These are phyloP conservation scores for Neonectria faginata DNA, from an alignment of 2,329 filamentous ascomycete genomes.

Conservation along the genomic window DNA sequence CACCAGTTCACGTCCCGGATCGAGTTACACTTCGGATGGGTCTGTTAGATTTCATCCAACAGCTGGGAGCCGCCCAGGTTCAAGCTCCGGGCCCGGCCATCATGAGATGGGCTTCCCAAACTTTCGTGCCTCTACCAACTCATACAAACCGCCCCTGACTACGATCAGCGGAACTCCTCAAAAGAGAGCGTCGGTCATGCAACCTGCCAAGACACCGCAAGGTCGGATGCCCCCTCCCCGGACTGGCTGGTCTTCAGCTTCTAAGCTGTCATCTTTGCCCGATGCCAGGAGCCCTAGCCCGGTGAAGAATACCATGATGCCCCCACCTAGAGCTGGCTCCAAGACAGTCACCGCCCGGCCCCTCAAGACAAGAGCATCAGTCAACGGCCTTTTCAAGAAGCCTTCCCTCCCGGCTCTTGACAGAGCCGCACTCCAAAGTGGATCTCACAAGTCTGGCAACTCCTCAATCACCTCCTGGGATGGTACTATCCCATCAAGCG, in stretches of 20 bases:
- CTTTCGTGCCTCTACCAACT: slow-evolving; percentile 58
- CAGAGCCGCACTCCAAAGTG: slow-evolving; percentile 31
- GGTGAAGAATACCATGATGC: slow-evolving; percentile 49
- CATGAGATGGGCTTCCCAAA: slow-evolving; percentile 52
- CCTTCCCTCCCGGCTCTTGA: slow-evolving; percentile 60
- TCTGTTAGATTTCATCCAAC: slow-evolving; percentile 65
- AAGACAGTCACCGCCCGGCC: slow-evolving; percentile 61
- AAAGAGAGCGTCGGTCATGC: slow-evolving; percentile 39
- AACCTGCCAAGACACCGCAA: slow-evolving; percentile 40
- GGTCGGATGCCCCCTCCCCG: slow-evolving; percentile 42
- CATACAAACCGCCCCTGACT: slow-evolving; percentile 58
- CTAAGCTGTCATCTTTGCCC: slow-evolving; percentile 42
- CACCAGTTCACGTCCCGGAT: slow-evolving; percentile 64
- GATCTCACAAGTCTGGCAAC: slow-evolving; percentile 34
- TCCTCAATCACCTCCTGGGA: slow-evolving; percentile 45
- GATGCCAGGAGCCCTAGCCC: slow-evolving; percentile 54
- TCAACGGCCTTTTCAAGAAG: slow-evolving; percentile 67
- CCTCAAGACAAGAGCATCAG: slow-evolving; percentile 63
- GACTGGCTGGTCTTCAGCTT: slow-evolving; percentile 38
- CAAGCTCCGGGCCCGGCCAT: slow-evolving; percentile 64
- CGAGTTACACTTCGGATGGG: slow-evolving; percentile 70
- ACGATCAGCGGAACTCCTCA: slow-evolving; percentile 60
- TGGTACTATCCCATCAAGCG: slow-evolving; percentile 45
- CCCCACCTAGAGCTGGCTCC: slow-evolving; percentile 55
- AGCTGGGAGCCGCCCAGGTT: slow-evolving; percentile 66